Conservation (phyloP, 352 stramenopile genomes). For the Phytophthora citricola region DNA sequence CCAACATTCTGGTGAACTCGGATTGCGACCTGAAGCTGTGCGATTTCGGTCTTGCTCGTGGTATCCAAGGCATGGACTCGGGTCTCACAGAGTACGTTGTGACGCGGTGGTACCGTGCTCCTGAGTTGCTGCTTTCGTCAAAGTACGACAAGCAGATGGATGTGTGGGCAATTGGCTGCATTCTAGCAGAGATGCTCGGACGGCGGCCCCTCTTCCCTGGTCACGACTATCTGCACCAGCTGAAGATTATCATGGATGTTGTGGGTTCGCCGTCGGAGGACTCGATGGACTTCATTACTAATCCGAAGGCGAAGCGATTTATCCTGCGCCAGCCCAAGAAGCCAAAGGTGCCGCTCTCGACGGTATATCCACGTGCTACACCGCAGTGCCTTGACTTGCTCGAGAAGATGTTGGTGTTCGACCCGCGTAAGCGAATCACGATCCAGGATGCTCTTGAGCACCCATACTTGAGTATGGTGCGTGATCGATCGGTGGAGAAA, state of each 20-base stretch:
- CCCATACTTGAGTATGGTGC: constrained; percentile 81
- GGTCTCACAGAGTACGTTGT: constrained; percentile 93
- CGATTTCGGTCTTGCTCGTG: constrained; percentile 80
- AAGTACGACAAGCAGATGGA: constrained; percentile 92
- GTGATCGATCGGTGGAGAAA: constrained; percentile 75
- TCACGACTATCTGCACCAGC: constrained; percentile 88
- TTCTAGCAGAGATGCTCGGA: constrained; percentile 88
- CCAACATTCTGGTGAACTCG: constrained; percentile 83
- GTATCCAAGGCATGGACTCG: constrained; percentile 76
- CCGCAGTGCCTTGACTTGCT: constrained; percentile 90
- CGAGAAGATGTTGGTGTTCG: constrained; percentile 94
- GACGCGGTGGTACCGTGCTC: constrained; percentile 92
- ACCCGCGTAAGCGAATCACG: constrained; percentile 88
- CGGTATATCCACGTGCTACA: constrained; percentile 87
- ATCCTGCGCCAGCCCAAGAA: constrained; percentile 90
- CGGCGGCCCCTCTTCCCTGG: constrained; percentile 85
- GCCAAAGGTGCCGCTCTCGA: constrained; percentile 79
- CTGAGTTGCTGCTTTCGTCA: constrained; percentile 92
- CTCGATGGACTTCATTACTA: constrained; percentile 89
- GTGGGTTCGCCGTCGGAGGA: constrained; percentile 83
- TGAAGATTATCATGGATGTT: constrained; percentile 93
- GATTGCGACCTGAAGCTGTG: constrained; percentile 86
- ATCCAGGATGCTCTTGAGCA: constrained; percentile 82
- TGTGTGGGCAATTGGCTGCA: constrained; percentile 89
- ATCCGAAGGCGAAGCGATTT: constrained; percentile 90